Conservation (phyloP, 169 alveolate species). For the Cryptosporidium muris region DNA sequence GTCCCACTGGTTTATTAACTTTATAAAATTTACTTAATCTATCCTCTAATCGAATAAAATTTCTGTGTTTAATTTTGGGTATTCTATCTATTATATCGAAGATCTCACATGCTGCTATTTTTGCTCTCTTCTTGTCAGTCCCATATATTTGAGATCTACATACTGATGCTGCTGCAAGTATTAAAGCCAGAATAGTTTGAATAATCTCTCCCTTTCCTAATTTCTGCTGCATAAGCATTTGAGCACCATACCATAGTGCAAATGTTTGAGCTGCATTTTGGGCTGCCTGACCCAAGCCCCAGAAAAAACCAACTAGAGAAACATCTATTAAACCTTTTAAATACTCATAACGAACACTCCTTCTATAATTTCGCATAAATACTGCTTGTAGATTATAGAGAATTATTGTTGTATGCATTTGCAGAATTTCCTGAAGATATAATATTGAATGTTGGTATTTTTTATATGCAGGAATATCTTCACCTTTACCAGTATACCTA, state of each 20-base stretch:
- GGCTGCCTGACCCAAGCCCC: slow-evolving; percentile 67
- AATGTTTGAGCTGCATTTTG: slow-evolving; percentile 64
- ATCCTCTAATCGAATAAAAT: slow-evolving; percentile 23
- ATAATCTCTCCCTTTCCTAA: slow-evolving; percentile 36
- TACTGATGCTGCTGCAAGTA: slow-evolving; percentile 59
- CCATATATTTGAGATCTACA: slow-evolving; percentile 68
- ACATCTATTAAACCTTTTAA: slow-evolving; percentile 43
- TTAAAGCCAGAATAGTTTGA: slow-evolving; percentile 25
- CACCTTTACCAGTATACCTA: slow-evolving; percentile 5
- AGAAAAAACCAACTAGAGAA: slow-evolving; percentile 21
- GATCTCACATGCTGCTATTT: slow-evolving; percentile 30
- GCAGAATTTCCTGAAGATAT: slow-evolving; percentile 54
- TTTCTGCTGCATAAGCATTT: slow-evolving; percentile 34
- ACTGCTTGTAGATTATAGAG: slow-evolving; percentile 19
- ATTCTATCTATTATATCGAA: slow-evolving; percentile 29
- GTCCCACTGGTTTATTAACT: neutral
- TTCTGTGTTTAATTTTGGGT: slow-evolving; percentile 14
- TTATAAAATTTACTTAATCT: slow-evolving; percentile 1
- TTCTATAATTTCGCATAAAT: slow-evolving; percentile 30
- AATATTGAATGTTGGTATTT: slow-evolving; percentile 8
- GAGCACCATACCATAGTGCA: slow-evolving; percentile 62
- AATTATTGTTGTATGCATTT: slow-evolving; percentile 50
- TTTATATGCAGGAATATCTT: neutral
- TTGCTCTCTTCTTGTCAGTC: slow-evolving; percentile 61
- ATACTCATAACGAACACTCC: slow-evolving; percentile 52